Base-by-base conservation (phyloP, 805 yeast species). In the Sugiyamaella valdiviana region DNA sequence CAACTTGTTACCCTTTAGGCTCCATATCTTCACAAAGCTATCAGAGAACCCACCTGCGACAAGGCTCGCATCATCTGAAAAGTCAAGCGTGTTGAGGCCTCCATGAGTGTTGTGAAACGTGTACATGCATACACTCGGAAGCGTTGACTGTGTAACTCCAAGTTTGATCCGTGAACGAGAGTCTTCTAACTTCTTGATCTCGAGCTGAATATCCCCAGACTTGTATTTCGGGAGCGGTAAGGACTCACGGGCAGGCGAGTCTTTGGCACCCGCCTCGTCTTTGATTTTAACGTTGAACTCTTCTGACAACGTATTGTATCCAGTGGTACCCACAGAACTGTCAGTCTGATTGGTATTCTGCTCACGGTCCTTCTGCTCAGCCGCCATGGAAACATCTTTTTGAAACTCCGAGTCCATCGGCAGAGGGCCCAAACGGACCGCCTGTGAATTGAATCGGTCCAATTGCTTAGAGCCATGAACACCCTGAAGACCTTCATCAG, bases 101-200 rank as follows among this genome's bases (percentile, higher is more conserved):
- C 84, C 83, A 63, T 87, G 83, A 9, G 97, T 86, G 67, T 93
- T 93, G 72, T 93, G 99, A 70, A 93, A 90, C 0, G 98, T 91
- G 71, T 93, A 93, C 95, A 91, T 87, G 67, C 98, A 93, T 32
- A 91, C 95, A 49, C 95, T 85, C 19, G 99, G 99, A 21, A 91
- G 78, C 19, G 88, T 73, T 3, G 95, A 84, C 67, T 85, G 96
- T 4, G 82, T 73, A 20, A 60, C 53, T 17, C 80, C 85, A 45
- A 91, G 64, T 55, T 73, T 76, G 51, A 91, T 80, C 53, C 83
- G 79, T 29, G 85, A 78, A 51, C 96, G 74, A 6, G 91, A 79
- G 65, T 91, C 98, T 59, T 80, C 86, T 24, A 93, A 86, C 50
- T 80, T 77, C 52, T 79, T 73, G 17, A 91, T 82, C 62, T 85